phyloP scores from a whole-genome alignment of 1,284 basidiomycete species.

The Boletus subluridellus region DNA sequence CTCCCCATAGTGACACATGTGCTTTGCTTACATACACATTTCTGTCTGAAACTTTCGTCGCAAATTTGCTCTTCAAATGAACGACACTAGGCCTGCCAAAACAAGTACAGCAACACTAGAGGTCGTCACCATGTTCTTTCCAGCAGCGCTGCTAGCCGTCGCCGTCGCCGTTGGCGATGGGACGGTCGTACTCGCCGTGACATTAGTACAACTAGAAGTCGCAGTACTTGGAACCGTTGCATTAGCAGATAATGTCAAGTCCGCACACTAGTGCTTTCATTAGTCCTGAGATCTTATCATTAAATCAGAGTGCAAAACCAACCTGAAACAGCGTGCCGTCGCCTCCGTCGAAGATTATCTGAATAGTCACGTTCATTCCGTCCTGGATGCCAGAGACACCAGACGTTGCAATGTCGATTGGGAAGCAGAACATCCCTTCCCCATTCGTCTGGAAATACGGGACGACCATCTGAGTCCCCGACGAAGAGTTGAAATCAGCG shows the following conservation, averaged over 20 bases:
- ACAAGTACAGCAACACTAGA: constrained; percentile 2
- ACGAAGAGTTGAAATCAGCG: constrained; percentile 46
- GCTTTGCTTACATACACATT: not conserved
- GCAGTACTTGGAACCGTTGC: constrained; percentile 25
- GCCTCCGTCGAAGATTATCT: constrained; percentile 49
- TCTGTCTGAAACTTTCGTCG: not conserved
- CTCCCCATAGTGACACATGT: not conserved
- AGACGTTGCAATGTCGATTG: constrained; percentile 46
- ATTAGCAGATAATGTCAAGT: constrained; percentile 29
- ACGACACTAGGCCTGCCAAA: constrained; percentile 6
- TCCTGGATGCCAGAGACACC: constrained; percentile 44
- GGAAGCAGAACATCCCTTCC: constrained; percentile 52
- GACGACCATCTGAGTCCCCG: constrained; percentile 38
- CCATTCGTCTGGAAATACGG: constrained; percentile 43
- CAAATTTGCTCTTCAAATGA: constrained; percentile 11
- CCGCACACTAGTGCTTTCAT: constrained; percentile 27
- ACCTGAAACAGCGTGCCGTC: constrained; percentile 57
- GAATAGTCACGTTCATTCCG: constrained; percentile 47
- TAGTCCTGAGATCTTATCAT: not conserved
- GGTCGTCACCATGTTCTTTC: constrained; percentile 14
- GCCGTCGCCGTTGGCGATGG: constrained; percentile 17
- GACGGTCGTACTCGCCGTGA: constrained; percentile 11
- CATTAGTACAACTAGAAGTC: constrained; percentile 25
- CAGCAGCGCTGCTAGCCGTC: constrained; percentile 6
- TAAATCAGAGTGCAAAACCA: not conserved